phyloP scores from a whole-genome alignment of 2,329 filamentous ascomycete species.

The Epichloe festucae region DNA sequence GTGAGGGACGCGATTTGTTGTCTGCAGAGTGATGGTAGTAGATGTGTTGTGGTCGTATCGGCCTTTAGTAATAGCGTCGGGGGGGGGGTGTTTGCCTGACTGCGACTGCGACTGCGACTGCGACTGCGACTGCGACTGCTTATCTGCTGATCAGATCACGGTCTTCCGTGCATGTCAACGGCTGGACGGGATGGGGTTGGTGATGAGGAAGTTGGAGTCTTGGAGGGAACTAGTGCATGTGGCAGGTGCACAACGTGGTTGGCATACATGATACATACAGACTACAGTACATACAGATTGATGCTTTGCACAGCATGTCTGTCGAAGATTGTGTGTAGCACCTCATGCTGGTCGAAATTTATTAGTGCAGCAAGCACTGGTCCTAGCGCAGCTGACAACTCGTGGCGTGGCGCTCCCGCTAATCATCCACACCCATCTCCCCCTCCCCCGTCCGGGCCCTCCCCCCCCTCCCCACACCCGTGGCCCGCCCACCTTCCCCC shows the following conservation, averaged over 20 bases:
- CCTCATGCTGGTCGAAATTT: too few species aligned
- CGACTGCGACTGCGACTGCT: too few species aligned
- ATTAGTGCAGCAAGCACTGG: neutral
- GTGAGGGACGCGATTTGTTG: too few species aligned
- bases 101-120: neutral
- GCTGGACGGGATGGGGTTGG: neutral
- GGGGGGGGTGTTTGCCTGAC: neutral
- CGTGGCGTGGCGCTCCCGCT: slow-evolving; percentile 6
- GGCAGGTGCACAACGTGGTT: slow-evolving; percentile 1
- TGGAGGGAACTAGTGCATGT: neutral
- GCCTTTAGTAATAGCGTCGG: neutral
- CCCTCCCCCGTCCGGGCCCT: too few species aligned
- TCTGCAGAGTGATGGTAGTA: too few species aligned
- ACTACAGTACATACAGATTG: neutral
- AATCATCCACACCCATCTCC: neutral
- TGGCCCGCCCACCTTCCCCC: neutral
- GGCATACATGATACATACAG: neutral
- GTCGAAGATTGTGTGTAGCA: too few species aligned
- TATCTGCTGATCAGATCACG: neutral
- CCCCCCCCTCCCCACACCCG: neutral
- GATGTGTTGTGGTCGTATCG: neutral
- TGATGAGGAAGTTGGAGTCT: neutral
- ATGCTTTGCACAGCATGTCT: neutral
- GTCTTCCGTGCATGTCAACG: neutral
- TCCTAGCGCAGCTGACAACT: slow-evolving; percentile 2